Conservation (phyloP, 1,284 basidiomycete species). For the Rhizopogon parksii region DNA sequence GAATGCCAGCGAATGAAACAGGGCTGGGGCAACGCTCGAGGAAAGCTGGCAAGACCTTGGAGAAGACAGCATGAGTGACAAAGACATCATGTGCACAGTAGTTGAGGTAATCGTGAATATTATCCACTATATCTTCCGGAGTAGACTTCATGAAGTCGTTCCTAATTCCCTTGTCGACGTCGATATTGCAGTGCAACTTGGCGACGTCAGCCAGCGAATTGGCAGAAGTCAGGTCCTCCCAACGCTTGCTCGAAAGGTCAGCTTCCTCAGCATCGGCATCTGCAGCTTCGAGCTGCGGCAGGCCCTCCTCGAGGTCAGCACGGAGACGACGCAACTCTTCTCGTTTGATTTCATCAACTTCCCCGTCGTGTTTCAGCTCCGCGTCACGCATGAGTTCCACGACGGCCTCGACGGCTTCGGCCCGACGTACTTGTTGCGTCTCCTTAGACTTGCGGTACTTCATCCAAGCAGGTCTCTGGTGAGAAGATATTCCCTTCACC, state of each 20-base stretch:
- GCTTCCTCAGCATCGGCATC: slow-evolving; percentile 34
- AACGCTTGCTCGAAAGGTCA: slow-evolving; percentile 50
- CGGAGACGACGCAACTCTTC: slow-evolving; percentile 40
- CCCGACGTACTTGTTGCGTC: slow-evolving; percentile 41
- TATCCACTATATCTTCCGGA: slow-evolving; percentile 58
- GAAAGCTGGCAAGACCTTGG: slow-evolving; percentile 80
- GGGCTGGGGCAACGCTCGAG: slow-evolving; percentile 85
- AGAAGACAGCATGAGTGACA: slow-evolving; percentile 81
- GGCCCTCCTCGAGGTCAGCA: slow-evolving; percentile 37
- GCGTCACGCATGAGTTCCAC: slow-evolving; percentile 43
- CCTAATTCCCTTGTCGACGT: slow-evolving; percentile 76
- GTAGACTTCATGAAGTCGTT: slow-evolving; percentile 70
- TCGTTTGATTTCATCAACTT: slow-evolving; percentile 31
- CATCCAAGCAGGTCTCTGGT: slow-evolving; percentile 92
- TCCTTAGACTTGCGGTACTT: slow-evolving; percentile 69
- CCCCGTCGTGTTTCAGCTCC: slow-evolving; percentile 38
- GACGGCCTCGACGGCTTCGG: slow-evolving; percentile 55
- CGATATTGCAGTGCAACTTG: slow-evolving; percentile 79
- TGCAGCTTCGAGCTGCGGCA: slow-evolving; percentile 35
- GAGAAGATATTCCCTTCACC: slow-evolving; percentile 90
- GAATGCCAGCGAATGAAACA: slow-evolving; percentile 86
- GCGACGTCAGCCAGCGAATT: slow-evolving; percentile 94
- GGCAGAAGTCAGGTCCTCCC: slow-evolving; percentile 90
- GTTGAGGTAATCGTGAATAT: slow-evolving; percentile 71
- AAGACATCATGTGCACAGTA: slow-evolving; percentile 88